phyloP scores from a whole-genome alignment of 306 rosid species.

The Medicago lupulina region DNA sequence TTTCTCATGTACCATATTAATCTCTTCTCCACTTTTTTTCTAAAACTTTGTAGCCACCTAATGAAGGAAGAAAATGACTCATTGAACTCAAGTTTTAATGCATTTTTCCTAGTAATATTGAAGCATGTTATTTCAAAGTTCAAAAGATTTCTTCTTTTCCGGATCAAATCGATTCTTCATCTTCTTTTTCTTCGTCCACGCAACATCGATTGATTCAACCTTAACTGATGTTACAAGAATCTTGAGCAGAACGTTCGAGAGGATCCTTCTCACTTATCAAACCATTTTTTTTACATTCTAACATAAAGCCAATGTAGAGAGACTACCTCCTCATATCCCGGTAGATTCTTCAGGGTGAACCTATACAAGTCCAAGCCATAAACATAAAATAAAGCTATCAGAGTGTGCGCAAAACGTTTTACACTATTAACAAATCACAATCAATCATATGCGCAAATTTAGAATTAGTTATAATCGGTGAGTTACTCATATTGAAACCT shows the following conservation, averaged over 20 bases:
- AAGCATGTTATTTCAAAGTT: conserved; percentile 15
- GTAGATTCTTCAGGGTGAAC: conserved; percentile 47
- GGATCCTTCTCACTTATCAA: conserved; percentile 10
- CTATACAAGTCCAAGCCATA: conserved; percentile 44
- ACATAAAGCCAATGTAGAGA: background rate
- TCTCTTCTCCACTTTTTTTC: background rate
- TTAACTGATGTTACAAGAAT: conserved; percentile 13
- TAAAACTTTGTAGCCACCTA: conserved; percentile 10
- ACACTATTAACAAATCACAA: too few relatives aligned
- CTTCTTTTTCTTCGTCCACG: conserved; percentile 16
- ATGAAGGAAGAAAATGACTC: conserved; percentile 31
- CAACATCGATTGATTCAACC: conserved; percentile 30
- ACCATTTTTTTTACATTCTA: conserved; percentile 39
- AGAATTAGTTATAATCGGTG: background rate
- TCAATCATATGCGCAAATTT: too few relatives aligned
- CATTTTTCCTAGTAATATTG: conserved; percentile 15
- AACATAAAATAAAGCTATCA: background rate
- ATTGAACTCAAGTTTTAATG: conserved; percentile 31
- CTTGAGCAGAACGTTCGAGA: conserved; percentile 12
- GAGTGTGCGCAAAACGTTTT: too few relatives aligned
- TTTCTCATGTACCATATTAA: background rate
- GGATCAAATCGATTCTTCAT: conserved; percentile 16
- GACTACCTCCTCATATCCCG: conserved; percentile 30
- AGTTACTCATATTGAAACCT: background rate
- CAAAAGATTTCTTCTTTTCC: conserved; percentile 10